Percentiles rank a stretch among this genome's conserved stretches.
Conservation (phyloP, 2,329 filamentous ascomycete species). For the Colletotrichum tanaceti region DNA sequence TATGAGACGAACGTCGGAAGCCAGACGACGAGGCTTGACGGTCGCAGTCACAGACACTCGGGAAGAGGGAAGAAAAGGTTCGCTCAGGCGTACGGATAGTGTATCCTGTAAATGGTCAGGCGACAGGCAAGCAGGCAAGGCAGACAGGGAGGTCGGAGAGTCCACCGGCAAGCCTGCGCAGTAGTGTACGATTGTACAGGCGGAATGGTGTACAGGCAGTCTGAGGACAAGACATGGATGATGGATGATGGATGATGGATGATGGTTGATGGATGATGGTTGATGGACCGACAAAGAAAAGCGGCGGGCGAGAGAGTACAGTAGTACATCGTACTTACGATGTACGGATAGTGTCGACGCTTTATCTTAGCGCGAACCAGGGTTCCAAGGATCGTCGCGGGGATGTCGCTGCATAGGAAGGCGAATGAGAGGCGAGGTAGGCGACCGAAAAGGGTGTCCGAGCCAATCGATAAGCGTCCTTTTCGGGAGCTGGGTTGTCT, state of each 20-base stretch:
- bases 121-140: background rate
- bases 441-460: constrained; percentile 24
- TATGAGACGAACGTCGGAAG: constrained; percentile 39
- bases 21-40: constrained; percentile 13
- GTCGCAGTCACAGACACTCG: background rate
- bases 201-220: too few relatives aligned
- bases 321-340: too few relatives aligned
- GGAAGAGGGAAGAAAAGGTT: background rate
- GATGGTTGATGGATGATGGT: too few relatives aligned
- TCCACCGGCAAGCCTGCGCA: too few relatives aligned
- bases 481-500: constrained; percentile 8
- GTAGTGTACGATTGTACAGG: too few relatives aligned
- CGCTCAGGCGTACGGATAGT: background rate
- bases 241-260: too few relatives aligned
- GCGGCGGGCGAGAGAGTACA: background rate
- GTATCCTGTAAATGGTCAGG: background rate
- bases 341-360: background rate
- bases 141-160: background rate
- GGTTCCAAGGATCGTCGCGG: constrained; percentile 37
- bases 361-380: constrained; percentile 39
- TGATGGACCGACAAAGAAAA: constrained; percentile 1
- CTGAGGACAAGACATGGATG: too few relatives aligned
- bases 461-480: constrained; percentile 36
- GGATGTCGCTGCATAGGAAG: constrained; percentile 31
- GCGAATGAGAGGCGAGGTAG: constrained; percentile 36